Conservation (phyloP, 2,329 filamentous ascomycete species). For the Cercospora janseana region DNA sequence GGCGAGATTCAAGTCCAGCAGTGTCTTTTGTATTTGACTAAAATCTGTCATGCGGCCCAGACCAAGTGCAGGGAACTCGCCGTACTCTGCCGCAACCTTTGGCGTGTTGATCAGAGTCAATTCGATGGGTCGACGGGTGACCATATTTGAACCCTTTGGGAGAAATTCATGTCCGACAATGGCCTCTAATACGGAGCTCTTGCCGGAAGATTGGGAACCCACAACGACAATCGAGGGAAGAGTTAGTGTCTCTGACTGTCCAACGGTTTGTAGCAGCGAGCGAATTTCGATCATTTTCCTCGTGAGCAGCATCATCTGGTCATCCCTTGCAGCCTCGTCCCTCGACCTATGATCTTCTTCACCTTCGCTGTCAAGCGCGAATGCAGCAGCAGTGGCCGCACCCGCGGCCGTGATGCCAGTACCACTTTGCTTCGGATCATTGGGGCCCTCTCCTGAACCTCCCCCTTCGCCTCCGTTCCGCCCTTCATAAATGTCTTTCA, state of each 20-base stretch:
- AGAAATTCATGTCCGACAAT: constrained; percentile 98
- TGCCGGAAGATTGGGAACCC: constrained; percentile 95
- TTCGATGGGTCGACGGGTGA: constrained; percentile 92
- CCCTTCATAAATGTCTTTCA: constrained; percentile 61
- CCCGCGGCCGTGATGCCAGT: constrained; percentile 60
- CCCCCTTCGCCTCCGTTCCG: constrained; percentile 33
- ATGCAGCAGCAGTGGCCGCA: constrained; percentile 69
- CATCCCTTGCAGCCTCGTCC: constrained; percentile 73
- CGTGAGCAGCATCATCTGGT: constrained; percentile 99
- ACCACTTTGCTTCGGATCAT: constrained; percentile 45
- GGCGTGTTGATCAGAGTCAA: constrained; percentile 94
- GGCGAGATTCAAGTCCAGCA: constrained; percentile 92
- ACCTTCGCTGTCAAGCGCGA: constrained; percentile 69
- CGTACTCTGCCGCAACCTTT: constrained; percentile 81
- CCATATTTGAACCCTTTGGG: constrained; percentile 98
- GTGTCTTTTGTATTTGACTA: constrained; percentile 81
- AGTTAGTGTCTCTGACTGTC: constrained; percentile 83
- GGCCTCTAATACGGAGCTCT: constrained; percentile 93
- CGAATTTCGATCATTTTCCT: constrained; percentile 99
- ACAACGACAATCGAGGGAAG: constrained; percentile 98
- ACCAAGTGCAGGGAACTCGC: constrained; percentile 90
- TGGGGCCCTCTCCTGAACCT: constrained; percentile 40
- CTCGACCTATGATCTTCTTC: constrained; percentile 61
- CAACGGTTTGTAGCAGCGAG: constrained; percentile 84
- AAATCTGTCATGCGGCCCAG: constrained; percentile 91